Percentiles rank a stretch among this genome's conserved stretches.
These are phyloP conservation scores for Atractiella rhizophila DNA, from an alignment of 768 basidiomycete genomes.

Conservation along the genomic window DNA sequence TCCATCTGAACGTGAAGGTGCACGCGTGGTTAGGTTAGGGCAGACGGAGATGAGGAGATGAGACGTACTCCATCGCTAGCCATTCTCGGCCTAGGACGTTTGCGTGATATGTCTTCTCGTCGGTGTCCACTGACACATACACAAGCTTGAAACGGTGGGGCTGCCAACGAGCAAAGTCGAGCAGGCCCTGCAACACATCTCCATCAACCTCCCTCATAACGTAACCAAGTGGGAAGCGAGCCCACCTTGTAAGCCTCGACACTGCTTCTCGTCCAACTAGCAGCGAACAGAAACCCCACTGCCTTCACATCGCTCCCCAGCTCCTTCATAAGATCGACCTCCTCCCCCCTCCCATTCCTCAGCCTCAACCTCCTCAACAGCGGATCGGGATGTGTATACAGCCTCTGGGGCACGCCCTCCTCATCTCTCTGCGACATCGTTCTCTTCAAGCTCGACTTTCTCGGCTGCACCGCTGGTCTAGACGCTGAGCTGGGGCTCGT, in stretches of 20 bases:
- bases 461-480: too few species aligned
- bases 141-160: constrained; percentile 14
- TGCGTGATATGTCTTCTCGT: background rate
- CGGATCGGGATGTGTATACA: constrained; percentile 12
- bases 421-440: too few species aligned
- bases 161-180: background rate
- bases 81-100: constrained; percentile 5
- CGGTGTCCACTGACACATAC: constrained; percentile 12
- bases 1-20: constrained; percentile 3
- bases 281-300: constrained; percentile 14
- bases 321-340: constrained; percentile 6
- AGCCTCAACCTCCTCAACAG: constrained; percentile 11
- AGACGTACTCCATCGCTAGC: constrained; percentile 12
- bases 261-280: background rate
- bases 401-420: background rate
- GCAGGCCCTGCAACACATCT: background rate
- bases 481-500: too few species aligned
- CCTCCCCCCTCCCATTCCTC: constrained; percentile 4
- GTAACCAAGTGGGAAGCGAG: background rate
- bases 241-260: background rate
- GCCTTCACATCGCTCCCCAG: constrained; percentile 9
- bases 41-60: background rate
- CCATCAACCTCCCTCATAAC: background rate
- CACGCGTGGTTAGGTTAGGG: background rate
- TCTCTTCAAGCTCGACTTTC: too few species aligned